phyloP scores from a whole-genome alignment of 306 rosid species.

The Dalbergia oliveri region DNA sequence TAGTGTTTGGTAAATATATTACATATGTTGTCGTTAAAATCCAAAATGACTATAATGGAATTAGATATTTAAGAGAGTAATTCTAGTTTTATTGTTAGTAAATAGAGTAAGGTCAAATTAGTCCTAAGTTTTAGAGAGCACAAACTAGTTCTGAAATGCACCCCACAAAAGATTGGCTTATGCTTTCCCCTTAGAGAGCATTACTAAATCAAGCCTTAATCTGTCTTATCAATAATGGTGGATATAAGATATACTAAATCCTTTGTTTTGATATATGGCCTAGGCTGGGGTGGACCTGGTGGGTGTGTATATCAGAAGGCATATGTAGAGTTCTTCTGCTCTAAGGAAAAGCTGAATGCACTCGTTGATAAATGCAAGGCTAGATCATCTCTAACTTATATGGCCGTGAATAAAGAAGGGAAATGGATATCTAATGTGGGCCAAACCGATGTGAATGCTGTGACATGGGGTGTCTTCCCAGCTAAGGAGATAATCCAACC shows the following conservation, averaged over 20 bases:
- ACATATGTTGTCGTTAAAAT: too few species aligned
- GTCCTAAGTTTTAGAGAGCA: too few species aligned
- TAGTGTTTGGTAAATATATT: too few species aligned
- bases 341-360: slow-evolving; percentile 75
- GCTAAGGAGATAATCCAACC: slow-evolving; percentile 96
- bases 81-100: too few species aligned
- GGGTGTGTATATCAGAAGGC: slow-evolving; percentile 98
- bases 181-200: too few species aligned
- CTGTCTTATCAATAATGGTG: slow-evolving; percentile 28
- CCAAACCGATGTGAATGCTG: slow-evolving; percentile 85
- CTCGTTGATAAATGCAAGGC: slow-evolving; percentile 76
- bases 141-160: too few species aligned
- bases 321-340: slow-evolving; percentile 94
- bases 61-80: too few species aligned
- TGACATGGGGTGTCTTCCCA: slow-evolving; percentile 99
- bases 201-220: neutral
- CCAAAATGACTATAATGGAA: too few species aligned
- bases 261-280: slow-evolving; percentile 33
- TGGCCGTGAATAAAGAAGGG: slow-evolving; percentile 89
- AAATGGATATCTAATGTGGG: slow-evolving; percentile 73
- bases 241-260: slow-evolving; percentile 27
- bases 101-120: too few species aligned
- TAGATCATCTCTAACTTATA: slow-evolving; percentile 73
- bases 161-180: too few species aligned
- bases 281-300: slow-evolving; percentile 98